phyloP scores from a whole-genome alignment of 768 basidiomycete genomes.

The Calvatia gigantea region DNA sequence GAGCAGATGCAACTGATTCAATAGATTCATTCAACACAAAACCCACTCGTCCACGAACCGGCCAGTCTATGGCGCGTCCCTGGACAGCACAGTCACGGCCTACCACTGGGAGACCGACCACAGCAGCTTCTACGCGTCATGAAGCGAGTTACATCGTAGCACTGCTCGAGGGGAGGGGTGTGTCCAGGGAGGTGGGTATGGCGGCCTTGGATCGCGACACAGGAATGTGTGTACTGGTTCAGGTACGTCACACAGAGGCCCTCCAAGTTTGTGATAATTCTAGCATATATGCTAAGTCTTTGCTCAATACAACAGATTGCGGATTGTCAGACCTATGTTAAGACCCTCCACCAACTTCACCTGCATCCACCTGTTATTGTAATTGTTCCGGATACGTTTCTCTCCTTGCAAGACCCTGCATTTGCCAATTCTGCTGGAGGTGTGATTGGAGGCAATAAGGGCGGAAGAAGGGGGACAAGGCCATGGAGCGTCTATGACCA shows the following conservation, averaged over 20 bases:
- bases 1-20: not conserved
- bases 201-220: constrained; percentile 82
- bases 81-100: constrained; percentile 60
- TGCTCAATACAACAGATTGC: constrained; percentile 57
- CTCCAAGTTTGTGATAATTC: not conserved
- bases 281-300: not conserved
- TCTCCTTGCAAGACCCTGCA: constrained; percentile 53
- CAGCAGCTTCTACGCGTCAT: constrained; percentile 52
- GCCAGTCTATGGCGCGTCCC: constrained; percentile 31
- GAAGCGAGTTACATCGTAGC: constrained; percentile 67
- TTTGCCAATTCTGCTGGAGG: constrained; percentile 30
- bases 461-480: constrained; percentile 8
- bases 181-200: constrained; percentile 83
- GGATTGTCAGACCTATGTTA: constrained; percentile 87
- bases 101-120: constrained; percentile 60
- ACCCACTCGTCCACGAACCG: constrained; percentile 8
- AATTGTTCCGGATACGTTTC: constrained; percentile 80
- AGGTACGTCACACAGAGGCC: constrained; percentile 40
- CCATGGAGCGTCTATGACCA: constrained; percentile 34
- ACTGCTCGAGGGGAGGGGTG: constrained; percentile 71
- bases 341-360: constrained; percentile 84
- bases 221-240: constrained; percentile 71
- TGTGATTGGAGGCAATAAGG: not conserved
- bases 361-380: constrained; percentile 67
- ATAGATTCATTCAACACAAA: not conserved